Percentiles rank a stretch among this genome's conserved stretches.
phyloP scores from a whole-genome alignment of 345 rosid species.

The Trapa bicornis region DNA sequence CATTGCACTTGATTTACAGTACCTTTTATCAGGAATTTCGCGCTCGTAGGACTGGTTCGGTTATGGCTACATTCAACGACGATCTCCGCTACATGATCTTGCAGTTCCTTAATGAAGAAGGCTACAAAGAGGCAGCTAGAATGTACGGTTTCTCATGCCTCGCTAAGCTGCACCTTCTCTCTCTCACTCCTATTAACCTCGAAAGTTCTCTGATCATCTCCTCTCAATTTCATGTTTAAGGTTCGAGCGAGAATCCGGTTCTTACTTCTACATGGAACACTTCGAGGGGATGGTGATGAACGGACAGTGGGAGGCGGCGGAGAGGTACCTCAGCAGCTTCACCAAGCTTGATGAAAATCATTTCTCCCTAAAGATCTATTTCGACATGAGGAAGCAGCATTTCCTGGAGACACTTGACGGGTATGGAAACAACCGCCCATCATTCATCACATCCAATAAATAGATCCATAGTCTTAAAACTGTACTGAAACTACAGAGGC shows the following conservation, averaged over 20 bases:
- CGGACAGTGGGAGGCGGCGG: slow-evolving; percentile 45
- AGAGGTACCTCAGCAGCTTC: slow-evolving; percentile 56
- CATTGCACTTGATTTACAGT: too few relatives aligned
- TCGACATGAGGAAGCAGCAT: slow-evolving; percentile 53
- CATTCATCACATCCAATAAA: too few relatives aligned
- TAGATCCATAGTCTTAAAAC: too few relatives aligned
- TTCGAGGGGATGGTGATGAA: slow-evolving; percentile 22
- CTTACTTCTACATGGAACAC: slow-evolving; percentile 23
- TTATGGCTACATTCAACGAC: background rate
- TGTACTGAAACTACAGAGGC: slow-evolving; percentile 8
- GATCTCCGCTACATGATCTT: slow-evolving; percentile 28
- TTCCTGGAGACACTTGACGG: slow-evolving; percentile 41
- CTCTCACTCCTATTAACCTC: background rate
- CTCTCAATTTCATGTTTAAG: slow-evolving; percentile 10
- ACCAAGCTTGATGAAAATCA: slow-evolving; percentile 35
- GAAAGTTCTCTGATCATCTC: background rate
- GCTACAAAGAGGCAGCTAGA: slow-evolving; percentile 23
- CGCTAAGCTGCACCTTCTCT: background rate
- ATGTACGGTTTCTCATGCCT: slow-evolving; percentile 10
- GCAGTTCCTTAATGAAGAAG: slow-evolving; percentile 33
- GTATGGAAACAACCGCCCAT: slow-evolving; percentile 12
- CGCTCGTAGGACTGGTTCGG: background rate
- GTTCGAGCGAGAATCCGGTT: slow-evolving; percentile 26
- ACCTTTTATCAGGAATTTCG: background rate
- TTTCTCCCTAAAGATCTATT: slow-evolving; percentile 45